A percentile compares a stretch with the other conserved stretches of the same genome.
These are phyloP conservation scores for Linnemannia hyalina DNA, from an alignment of 192 early-diverging fungal species.

Conservation along the genomic window DNA sequence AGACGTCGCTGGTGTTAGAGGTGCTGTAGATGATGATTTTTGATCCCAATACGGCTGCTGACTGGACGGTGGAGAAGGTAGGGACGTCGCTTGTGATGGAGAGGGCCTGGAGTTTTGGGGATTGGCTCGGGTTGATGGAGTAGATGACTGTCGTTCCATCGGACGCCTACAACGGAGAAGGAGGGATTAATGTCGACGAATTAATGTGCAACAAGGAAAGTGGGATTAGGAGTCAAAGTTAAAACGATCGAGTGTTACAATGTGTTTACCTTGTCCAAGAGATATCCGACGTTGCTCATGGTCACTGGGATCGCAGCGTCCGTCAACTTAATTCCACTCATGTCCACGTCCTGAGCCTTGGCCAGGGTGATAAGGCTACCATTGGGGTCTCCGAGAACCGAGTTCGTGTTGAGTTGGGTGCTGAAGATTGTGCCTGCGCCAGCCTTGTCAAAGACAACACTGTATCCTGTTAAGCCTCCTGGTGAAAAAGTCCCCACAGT, in stretches of 20 bases:
- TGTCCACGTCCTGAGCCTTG: constrained; percentile 23
- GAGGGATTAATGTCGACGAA: not conserved
- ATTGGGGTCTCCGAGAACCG: not conserved
- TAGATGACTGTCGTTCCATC: constrained; percentile 37
- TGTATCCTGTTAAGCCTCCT: constrained; percentile 31
- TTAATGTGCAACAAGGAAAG: not conserved
- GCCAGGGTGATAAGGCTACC: constrained; percentile 22
- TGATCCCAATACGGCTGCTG: constrained; percentile 8
- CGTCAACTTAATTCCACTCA: constrained; percentile 20
- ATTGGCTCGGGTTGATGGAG: constrained; percentile 29
- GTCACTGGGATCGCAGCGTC: constrained; percentile 32
- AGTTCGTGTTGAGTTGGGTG: not conserved
- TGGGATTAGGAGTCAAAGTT: too few relatives aligned
- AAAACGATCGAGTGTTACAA: not conserved
- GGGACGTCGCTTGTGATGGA: constrained; percentile 29
- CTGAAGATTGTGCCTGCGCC: constrained; percentile 28
- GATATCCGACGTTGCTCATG: constrained; percentile 30
- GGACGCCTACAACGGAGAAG: constrained; percentile 12
- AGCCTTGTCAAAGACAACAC: constrained; percentile 25
- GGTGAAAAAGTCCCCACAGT: constrained; percentile 28
- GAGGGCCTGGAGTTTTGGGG: constrained; percentile 20
- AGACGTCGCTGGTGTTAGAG: not conserved
- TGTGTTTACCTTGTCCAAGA: constrained; percentile 34
- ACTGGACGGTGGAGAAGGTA: constrained; percentile 14
- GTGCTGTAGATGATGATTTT: constrained; percentile 28